These are phyloP conservation scores for Dothistroma pini DNA, from an alignment of 2,329 filamentous ascomycete genomes.

Conservation along the genomic window DNA sequence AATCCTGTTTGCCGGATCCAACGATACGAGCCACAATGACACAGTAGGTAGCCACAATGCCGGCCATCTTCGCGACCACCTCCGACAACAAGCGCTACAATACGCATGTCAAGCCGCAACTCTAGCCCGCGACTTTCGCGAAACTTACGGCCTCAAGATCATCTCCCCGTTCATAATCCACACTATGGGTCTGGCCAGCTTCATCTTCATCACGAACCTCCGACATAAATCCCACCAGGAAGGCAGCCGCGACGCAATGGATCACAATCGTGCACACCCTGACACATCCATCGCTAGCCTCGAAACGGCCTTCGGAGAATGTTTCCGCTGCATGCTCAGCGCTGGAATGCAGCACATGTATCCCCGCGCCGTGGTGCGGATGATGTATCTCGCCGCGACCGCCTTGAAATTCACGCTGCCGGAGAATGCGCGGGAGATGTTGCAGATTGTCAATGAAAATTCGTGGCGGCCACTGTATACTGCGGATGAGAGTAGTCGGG, in stretches of 20 bases:
- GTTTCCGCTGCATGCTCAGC: constrained; percentile 13
- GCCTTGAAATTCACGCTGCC: background rate
- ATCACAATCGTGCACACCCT: background rate
- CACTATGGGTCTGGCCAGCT: constrained; percentile 4
- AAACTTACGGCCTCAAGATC: constrained; percentile 13
- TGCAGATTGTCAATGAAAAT: background rate
- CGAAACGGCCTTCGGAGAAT: constrained; percentile 7
- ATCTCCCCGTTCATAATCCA: constrained; percentile 7
- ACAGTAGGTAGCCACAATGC: background rate
- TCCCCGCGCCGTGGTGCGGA: constrained; percentile 9
- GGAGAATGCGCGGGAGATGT: constrained; percentile 30
- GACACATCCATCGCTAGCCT: background rate
- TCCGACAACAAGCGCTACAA: background rate
- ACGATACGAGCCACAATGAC: background rate
- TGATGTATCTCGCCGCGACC: constrained; percentile 2
- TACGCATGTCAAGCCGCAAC: background rate
- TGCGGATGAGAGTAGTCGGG: background rate
- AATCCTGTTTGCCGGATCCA: background rate
- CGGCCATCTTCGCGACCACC: background rate
- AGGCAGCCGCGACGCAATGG: background rate
- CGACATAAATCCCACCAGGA: background rate
- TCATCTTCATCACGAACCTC: constrained; percentile 9
- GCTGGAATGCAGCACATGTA: constrained; percentile 9
- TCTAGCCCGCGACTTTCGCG: constrained; percentile 8
- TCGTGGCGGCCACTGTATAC: background rate